These are phyloP conservation scores for Oryza australiensis DNA, from an alignment of 176 grass and related monocot species.

Conservation along the genomic window DNA sequence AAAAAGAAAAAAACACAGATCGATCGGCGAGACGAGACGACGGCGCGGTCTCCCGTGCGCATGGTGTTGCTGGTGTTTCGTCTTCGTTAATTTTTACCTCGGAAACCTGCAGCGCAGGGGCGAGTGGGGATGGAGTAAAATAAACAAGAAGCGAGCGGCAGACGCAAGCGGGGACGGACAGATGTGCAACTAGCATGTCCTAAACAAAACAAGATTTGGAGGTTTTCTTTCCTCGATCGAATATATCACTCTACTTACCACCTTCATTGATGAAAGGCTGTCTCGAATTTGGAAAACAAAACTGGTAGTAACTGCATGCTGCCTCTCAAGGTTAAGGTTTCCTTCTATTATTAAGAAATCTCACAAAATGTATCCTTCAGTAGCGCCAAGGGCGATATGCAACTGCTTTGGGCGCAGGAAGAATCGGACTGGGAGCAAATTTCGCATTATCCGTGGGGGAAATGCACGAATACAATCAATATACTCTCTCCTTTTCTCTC, in stretches of 20 bases:
- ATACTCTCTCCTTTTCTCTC: too few relatives aligned
- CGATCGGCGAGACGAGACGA: background rate
- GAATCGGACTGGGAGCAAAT: background rate
- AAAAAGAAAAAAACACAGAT: too few relatives aligned
- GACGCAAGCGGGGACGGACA: background rate
- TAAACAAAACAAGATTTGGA: background rate
- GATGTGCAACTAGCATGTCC: background rate
- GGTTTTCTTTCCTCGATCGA: background rate
- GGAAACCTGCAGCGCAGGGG: background rate
- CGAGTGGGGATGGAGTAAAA: background rate
- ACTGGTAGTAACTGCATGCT: background rate
- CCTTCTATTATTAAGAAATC: too few relatives aligned
- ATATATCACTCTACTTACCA: background rate
- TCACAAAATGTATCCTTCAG: background rate
- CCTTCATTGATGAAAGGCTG: background rate
- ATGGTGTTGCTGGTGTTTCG: background rate
- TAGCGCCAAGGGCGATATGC: too few relatives aligned
- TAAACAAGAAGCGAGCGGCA: background rate
- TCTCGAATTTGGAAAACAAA: background rate
- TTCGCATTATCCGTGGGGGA: background rate
- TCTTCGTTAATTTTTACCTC: background rate
- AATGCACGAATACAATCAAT: background rate
- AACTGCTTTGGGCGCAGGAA: too few relatives aligned
- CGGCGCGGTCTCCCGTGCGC: constrained; percentile 19
- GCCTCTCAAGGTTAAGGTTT: too few relatives aligned